Conservation (phyloP, 2,329 filamentous ascomycete genomes). For the Xylariomycetidae sp. region DNA sequence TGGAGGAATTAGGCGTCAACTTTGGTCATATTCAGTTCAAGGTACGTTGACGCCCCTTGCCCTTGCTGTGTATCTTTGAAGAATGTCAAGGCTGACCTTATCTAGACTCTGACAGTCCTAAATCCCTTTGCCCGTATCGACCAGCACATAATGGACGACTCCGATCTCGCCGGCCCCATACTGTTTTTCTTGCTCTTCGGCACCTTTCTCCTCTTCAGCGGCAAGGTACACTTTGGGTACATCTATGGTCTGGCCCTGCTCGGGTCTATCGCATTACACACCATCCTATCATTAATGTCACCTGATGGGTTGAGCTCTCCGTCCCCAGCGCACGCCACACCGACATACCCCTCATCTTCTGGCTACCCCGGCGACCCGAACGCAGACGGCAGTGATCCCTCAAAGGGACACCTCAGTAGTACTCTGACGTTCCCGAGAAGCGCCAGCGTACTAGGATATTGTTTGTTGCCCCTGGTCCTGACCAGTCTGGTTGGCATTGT, state of each 20-base stretch:
- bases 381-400: slow-evolving; percentile 24
- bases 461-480: slow-evolving; percentile 82
- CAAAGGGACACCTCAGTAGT: slow-evolving; percentile 63
- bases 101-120: slow-evolving; percentile 84
- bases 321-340: slow-evolving; percentile 37
- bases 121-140: slow-evolving; percentile 93
- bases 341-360: slow-evolving; percentile 31
- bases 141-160: slow-evolving; percentile 98
- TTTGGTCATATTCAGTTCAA: slow-evolving; percentile 90
- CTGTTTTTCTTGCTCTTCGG: slow-evolving; percentile 94
- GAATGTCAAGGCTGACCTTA: too few relatives aligned
- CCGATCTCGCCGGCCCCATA: slow-evolving; percentile 88
- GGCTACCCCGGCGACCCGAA: slow-evolving; percentile 42
- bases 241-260: slow-evolving; percentile 95
- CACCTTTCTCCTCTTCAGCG: slow-evolving; percentile 83
- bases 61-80: background rate
- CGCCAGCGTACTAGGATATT: slow-evolving; percentile 90
- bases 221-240: slow-evolving; percentile 97
- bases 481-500: slow-evolving; percentile 81
- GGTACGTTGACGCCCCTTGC: too few relatives aligned
- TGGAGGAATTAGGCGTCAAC: slow-evolving; percentile 97
- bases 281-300: slow-evolving; percentile 95
- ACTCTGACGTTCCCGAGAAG: slow-evolving; percentile 85
- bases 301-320: slow-evolving; percentile 56
- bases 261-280: slow-evolving; percentile 78